Conservation (phyloP, 116 monocot species). For the Posidonia oceanica region DNA sequence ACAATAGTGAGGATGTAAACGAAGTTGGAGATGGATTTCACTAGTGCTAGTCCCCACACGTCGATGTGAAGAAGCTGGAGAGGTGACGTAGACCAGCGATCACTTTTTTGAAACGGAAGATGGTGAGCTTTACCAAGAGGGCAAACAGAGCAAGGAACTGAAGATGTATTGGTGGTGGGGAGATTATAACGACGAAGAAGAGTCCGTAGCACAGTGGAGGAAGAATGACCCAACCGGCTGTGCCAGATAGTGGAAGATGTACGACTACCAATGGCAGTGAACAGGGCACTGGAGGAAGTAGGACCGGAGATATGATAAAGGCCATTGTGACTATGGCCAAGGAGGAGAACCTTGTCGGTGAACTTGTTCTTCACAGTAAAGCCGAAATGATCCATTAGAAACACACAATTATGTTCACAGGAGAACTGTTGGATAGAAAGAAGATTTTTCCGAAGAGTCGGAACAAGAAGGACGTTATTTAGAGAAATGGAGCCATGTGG, state of each 20-base stretch:
- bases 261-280: background rate
- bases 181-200: background rate
- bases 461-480: background rate
- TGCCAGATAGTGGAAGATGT: background rate
- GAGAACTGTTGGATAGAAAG: too few relatives aligned
- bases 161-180: background rate
- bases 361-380: constrained; percentile 1
- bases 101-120: background rate
- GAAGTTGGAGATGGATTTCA: background rate
- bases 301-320: background rate
- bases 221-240: background rate
- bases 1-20: background rate
- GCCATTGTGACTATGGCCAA: too few relatives aligned
- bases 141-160: too few relatives aligned
- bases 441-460: too few relatives aligned
- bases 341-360: background rate
- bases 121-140: too few relatives aligned
- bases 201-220: background rate
- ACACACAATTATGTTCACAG: too few relatives aligned
- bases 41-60: too few relatives aligned
- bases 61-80: too few relatives aligned
- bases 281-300: background rate
- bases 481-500: background rate
- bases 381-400: background rate
- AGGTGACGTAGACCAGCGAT: too few relatives aligned